Percentiles rank a stretch among this genome's conserved stretches.
These are phyloP conservation scores for Globisporangium recalcitrans DNA, from an alignment of 352 stramenopile species.

Conservation along the genomic window DNA sequence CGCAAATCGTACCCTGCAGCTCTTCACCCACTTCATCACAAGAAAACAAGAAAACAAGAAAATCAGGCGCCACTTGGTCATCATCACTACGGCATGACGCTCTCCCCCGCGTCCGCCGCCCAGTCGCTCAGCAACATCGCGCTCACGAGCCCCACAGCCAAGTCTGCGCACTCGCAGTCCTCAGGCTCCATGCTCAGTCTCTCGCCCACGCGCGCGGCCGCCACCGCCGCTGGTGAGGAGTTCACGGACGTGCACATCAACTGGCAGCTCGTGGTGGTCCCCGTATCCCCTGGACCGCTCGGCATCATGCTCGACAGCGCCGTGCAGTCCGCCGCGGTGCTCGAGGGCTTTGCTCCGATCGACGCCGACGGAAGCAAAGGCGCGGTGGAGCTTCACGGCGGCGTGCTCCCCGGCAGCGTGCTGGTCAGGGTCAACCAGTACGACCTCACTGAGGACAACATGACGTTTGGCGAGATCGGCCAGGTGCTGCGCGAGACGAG, in stretches of 20 bases:
- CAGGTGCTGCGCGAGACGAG: constrained; percentile 49
- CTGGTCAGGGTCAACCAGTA: constrained; percentile 61
- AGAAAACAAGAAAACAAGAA: no score
- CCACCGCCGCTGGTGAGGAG: constrained; percentile 6
- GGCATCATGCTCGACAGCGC: constrained; percentile 64
- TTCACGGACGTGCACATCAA: constrained; percentile 7
- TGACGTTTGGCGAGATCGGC: constrained; percentile 54
- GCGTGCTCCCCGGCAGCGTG: constrained; percentile 35
- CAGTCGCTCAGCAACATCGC: constrained; percentile 4
- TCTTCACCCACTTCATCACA: constrained; percentile 6
- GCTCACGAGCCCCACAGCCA: constrained; percentile 7
- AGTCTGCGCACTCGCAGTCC: not conserved
- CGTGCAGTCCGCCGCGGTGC: constrained; percentile 30
- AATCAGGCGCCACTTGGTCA: not conserved
- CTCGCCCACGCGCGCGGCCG: constrained; percentile 5
- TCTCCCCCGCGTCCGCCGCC: not conserved
- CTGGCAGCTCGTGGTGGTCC: constrained; percentile 34
- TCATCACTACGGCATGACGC: not conserved
- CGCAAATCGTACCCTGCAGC: no score
- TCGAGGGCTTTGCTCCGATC: constrained; percentile 61
- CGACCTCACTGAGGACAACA: constrained; percentile 37
- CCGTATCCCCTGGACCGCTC: constrained; percentile 49
- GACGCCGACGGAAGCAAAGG: constrained; percentile 31
- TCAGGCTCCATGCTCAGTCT: not conserved
- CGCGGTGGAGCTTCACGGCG: constrained; percentile 38